Percentiles rank a stretch among this genome's conserved stretches.
phyloP scores from a whole-genome alignment of 2,329 filamentous ascomycete genomes.

The Monilinia polystroma region DNA sequence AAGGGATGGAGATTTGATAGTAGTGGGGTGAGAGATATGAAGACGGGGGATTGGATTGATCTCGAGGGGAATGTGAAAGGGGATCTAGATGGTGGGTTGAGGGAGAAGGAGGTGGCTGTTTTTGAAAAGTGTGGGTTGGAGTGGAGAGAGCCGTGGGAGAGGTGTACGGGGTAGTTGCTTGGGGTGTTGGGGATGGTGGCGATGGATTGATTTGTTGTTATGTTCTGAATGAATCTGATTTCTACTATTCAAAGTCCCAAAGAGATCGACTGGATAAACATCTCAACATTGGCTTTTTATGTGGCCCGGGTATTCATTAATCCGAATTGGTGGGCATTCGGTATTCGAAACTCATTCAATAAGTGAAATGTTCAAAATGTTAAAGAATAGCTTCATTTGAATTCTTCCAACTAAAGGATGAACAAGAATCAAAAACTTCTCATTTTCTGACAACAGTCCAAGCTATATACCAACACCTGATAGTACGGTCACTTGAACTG shows the following conservation, averaged over 20 bases:
- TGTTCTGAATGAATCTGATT: neutral
- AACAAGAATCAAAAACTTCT: too few species aligned
- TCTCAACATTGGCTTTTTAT: neutral
- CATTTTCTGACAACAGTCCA: neutral
- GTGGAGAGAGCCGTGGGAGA: conserved; percentile 64
- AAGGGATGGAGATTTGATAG: conserved; percentile 85
- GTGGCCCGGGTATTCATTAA: too few species aligned
- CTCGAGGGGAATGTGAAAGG: conserved; percentile 57
- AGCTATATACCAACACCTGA: neutral
- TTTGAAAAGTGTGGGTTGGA: conserved; percentile 75
- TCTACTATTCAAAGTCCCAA: neutral
- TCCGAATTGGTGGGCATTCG: too few species aligned
- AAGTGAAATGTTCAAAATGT: too few species aligned
- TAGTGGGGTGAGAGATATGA: conserved; percentile 80
- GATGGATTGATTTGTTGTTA: too few species aligned
- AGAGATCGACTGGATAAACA: neutral
- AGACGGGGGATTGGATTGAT: conserved; percentile 59
- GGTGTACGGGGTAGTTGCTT: conserved; percentile 45
- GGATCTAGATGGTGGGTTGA: conserved; percentile 31
- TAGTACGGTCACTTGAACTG: too few species aligned
- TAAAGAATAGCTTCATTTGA: too few species aligned
- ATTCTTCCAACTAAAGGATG: too few species aligned
- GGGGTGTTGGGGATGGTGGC: neutral
- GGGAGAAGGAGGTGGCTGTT: conserved; percentile 75
- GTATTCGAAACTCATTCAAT: too few species aligned